These are phyloP conservation scores for Brassica incana DNA, from an alignment of 345 rosid species.

Conservation along the genomic window DNA sequence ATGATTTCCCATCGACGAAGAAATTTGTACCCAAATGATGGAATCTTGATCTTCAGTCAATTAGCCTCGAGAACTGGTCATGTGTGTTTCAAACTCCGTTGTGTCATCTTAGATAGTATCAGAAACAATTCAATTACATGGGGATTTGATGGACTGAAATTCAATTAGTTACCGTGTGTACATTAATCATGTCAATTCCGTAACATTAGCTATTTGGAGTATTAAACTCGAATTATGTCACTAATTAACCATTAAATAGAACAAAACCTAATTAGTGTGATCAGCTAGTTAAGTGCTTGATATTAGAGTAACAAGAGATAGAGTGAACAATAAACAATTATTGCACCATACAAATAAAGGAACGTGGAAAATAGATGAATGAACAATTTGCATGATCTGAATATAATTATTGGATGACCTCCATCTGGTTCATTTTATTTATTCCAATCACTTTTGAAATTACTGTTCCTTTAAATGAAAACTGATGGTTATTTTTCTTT, in stretches of 20 bases:
- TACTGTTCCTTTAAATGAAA: neutral
- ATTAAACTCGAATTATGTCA: neutral
- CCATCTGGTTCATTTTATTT: conserved; percentile 17
- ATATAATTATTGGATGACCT: conserved; percentile 25
- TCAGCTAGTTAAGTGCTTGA: conserved; percentile 19
- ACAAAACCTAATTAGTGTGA: neutral
- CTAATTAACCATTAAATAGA: neutral
- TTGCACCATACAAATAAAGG: neutral
- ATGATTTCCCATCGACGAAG: no score
- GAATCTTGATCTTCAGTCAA: neutral
- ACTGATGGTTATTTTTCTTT: conserved; percentile 1
- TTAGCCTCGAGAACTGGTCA: neutral
- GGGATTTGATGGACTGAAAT: neutral
- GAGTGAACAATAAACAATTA: conserved; percentile 1
- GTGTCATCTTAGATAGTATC: neutral
- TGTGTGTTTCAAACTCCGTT: neutral
- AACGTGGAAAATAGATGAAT: conserved; percentile 6
- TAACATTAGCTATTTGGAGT: neutral
- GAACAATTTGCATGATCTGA: conserved; percentile 23
- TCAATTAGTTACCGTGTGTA: neutral
- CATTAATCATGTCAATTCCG: conserved; percentile 2
- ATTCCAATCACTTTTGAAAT: conserved; percentile 5
- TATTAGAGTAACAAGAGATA: conserved; percentile 8
- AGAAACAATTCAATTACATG: neutral
- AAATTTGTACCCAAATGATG: no score